Evolutionary conservation across 1,284 basidiomycete species (phyloP).

Genomic region (Moesziomyces parantarcticus): DNA sequence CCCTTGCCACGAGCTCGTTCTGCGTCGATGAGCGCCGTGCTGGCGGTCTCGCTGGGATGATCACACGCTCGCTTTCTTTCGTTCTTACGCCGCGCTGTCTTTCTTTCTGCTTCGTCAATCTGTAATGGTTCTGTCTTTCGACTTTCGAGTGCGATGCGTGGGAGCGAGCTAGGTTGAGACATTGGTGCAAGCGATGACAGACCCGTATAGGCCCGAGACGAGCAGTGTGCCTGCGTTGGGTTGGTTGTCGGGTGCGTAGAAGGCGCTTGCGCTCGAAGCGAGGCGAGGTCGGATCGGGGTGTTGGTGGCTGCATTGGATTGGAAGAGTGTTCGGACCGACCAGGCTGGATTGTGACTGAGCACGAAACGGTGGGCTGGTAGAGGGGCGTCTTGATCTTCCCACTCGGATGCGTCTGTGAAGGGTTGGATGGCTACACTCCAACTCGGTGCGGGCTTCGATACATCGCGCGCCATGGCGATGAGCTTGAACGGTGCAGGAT

Average conservation of each 20-base stretch:
- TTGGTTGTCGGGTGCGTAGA: conserved; percentile 2
- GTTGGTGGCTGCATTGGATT: not conserved
- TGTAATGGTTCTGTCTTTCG: not conserved
- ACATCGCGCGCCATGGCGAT: conserved; percentile 71
- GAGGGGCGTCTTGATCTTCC: conserved; percentile 16
- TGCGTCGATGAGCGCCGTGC: not conserved
- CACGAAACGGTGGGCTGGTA: conserved; percentile 14
- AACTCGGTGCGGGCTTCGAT: conserved; percentile 5
- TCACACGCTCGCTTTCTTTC: not conserved
- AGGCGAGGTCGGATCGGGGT: not conserved
- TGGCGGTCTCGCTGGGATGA: not conserved
- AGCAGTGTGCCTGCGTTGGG: conserved; percentile 10
- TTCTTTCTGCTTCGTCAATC: too few relatives aligned
- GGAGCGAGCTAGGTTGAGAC: conserved; percentile 13
- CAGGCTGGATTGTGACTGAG: conserved; percentile 11
- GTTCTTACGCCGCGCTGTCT: too few relatives aligned
- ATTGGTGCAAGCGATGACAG: conserved; percentile 12
- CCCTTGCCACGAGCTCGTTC: too few relatives aligned
- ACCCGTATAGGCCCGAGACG: conserved; percentile 29
- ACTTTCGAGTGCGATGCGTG: too few relatives aligned
- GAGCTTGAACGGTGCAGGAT: conserved; percentile 74
- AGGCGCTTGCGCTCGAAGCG: conserved; percentile 10
- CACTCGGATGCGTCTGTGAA: not conserved
- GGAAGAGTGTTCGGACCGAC: conserved; percentile 15
- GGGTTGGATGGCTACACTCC: conserved; percentile 20